Conservation (phyloP, 1,284 basidiomycete genomes). For the Amylostereum areolatum region DNA sequence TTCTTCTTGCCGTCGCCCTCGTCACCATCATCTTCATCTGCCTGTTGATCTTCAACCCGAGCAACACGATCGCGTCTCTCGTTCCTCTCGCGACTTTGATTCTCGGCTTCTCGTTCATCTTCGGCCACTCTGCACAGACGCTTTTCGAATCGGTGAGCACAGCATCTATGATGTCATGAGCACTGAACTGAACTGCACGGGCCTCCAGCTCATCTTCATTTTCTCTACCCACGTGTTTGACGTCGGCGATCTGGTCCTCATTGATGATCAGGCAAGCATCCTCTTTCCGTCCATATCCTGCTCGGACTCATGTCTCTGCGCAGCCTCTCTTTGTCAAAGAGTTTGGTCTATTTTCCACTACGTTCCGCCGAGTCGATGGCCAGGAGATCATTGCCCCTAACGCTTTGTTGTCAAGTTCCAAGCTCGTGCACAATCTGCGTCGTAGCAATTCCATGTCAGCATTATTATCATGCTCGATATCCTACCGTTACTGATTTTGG, state of each 20-base stretch:
- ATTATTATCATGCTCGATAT: slow-evolving; percentile 15
- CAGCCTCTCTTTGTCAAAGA: slow-evolving; percentile 61
- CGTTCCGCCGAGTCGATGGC: slow-evolving; percentile 74
- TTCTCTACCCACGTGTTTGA: slow-evolving; percentile 80
- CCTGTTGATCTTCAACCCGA: slow-evolving; percentile 73
- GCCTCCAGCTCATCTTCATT: slow-evolving; percentile 66
- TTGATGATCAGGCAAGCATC: slow-evolving; percentile 55
- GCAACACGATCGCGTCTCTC: slow-evolving; percentile 67
- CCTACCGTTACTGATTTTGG: slow-evolving; percentile 15
- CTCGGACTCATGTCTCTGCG: background rate
- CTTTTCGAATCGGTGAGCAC: slow-evolving; percentile 69
- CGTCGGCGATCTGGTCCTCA: slow-evolving; percentile 74
- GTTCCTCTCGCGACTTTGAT: slow-evolving; percentile 80
- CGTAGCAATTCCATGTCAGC: slow-evolving; percentile 66
- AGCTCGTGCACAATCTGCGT: slow-evolving; percentile 76
- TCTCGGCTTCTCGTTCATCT: slow-evolving; percentile 76
- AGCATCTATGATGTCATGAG: background rate
- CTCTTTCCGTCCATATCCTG: background rate
- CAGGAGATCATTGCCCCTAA: slow-evolving; percentile 81
- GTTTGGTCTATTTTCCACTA: slow-evolving; percentile 79
- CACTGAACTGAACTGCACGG: slow-evolving; percentile 3
- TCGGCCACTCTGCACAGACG: slow-evolving; percentile 78
- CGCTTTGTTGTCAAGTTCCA: slow-evolving; percentile 64
- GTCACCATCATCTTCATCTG: slow-evolving; percentile 66
- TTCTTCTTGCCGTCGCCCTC: slow-evolving; percentile 57